These are phyloP conservation scores for Chlorokybus atmophyticus DNA, from an alignment of 139 green algal genomes.

Conservation along the genomic window DNA sequence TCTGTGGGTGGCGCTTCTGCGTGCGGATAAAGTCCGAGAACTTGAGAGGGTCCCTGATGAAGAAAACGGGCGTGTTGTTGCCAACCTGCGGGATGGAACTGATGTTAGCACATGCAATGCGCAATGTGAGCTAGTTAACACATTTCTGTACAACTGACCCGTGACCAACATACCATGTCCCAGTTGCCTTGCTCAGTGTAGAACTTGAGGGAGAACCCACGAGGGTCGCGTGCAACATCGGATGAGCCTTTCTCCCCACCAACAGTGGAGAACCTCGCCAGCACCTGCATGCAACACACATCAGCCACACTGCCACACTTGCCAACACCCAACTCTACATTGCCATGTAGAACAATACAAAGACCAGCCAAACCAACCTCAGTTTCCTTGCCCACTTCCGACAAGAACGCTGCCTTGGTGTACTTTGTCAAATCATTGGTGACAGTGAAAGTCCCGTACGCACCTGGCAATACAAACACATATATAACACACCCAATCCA, in stretches of 20 bases:
- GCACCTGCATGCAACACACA: too few species aligned
- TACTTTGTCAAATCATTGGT: too few species aligned
- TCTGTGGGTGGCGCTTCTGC: conserved; percentile 16
- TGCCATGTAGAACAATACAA: too few species aligned
- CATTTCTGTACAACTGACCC: background rate
- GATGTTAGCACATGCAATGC: background rate
- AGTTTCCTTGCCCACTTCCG: too few species aligned
- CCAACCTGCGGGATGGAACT: background rate
- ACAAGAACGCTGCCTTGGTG: too few species aligned
- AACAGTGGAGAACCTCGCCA: conserved; percentile 22
- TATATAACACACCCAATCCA: too few species aligned
- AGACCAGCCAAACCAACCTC: too few species aligned
- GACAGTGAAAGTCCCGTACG: too few species aligned
- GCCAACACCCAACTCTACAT: too few species aligned
- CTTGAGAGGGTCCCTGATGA: conserved; percentile 21
- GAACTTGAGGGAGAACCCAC: conserved; percentile 25
- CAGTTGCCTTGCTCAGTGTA: conserved; percentile 28
- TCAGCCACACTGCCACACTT: too few species aligned
- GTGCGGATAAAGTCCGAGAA: conserved; percentile 25
- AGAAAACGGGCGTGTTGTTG: conserved; percentile 27
- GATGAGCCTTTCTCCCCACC: conserved; percentile 4
- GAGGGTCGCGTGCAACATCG: conserved; percentile 14
- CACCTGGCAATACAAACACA: too few species aligned
- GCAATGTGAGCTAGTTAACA: background rate
- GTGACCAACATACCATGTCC: conserved; percentile 14